These are phyloP conservation scores for Citrullus mucosospermus DNA, from an alignment of 306 rosid genomes.

Conservation along the genomic window DNA sequence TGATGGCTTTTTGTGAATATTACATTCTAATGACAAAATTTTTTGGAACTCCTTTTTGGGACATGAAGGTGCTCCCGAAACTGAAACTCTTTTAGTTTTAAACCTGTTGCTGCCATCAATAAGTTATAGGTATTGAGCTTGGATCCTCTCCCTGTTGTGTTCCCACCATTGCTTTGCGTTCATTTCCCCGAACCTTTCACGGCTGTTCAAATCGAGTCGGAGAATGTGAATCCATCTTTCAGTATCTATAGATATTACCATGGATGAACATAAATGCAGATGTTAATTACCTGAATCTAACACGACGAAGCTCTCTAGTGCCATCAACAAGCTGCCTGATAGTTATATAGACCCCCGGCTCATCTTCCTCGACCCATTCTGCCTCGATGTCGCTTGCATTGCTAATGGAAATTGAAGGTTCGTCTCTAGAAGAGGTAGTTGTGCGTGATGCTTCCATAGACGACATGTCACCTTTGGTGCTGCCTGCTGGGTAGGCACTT, in stretches of 20 bases:
- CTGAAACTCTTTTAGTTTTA: neutral
- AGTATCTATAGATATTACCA: neutral
- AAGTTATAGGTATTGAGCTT: constrained; percentile 62
- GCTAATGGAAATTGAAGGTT: constrained; percentile 54
- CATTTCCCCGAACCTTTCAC: constrained; percentile 64
- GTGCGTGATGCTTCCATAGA: constrained; percentile 61
- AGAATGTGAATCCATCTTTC: neutral
- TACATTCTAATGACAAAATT: constrained; percentile 5
- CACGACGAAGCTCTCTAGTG: constrained; percentile 72
- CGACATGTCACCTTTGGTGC: constrained; percentile 13
- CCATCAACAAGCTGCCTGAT: constrained; percentile 72
- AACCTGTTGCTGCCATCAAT: neutral
- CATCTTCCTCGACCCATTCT: constrained; percentile 85
- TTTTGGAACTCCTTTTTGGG: neutral
- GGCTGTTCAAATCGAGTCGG: constrained; percentile 32
- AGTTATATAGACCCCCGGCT: constrained; percentile 78
- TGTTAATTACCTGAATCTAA: constrained; percentile 64
- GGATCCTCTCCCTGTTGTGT: constrained; percentile 72
- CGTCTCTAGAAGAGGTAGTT: constrained; percentile 71
- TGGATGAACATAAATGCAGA: neutral
- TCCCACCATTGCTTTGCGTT: constrained; percentile 89
- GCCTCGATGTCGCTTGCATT: constrained; percentile 64
- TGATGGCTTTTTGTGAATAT: constrained; percentile 1
- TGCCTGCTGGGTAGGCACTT: constrained; percentile 12
- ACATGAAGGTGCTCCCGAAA: neutral